These are phyloP conservation scores for Parasarocladium wereldwijsianum DNA, from an alignment of 2,329 filamentous ascomycete species.

Conservation along the genomic window DNA sequence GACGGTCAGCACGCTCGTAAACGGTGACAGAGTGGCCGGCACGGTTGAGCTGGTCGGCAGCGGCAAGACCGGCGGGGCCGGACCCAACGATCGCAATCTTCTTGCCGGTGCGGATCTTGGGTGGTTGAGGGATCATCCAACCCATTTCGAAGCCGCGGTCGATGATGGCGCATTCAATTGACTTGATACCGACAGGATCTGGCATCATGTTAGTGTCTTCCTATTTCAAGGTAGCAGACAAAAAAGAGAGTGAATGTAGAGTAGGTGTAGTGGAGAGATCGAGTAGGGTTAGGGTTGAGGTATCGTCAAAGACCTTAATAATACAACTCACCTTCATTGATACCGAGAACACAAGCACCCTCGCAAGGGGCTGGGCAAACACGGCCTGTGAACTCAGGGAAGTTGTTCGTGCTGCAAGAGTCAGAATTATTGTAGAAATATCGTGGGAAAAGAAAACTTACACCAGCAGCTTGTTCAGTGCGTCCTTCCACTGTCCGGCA, in stretches of 20 bases:
- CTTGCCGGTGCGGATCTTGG: conserved; percentile 72
- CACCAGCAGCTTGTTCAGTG: conserved; percentile 80
- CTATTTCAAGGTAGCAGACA: too few relatives aligned
- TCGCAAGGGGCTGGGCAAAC: conserved; percentile 95
- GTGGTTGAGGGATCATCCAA: conserved; percentile 82
- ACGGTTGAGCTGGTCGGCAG: conserved; percentile 87
- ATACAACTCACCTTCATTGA: too few relatives aligned
- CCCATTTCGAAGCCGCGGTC: conserved; percentile 96
- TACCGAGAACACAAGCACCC: conserved; percentile 87
- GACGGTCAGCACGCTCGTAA: conserved; percentile 82
- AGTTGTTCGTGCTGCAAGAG: conserved; percentile 97
- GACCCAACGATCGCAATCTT: conserved; percentile 81
- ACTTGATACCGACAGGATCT: conserved; percentile 97
- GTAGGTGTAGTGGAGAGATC: too few relatives aligned
- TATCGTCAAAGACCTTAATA: too few relatives aligned
- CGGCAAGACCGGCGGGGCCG: conserved; percentile 78
- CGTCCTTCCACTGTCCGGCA: conserved; percentile 44
- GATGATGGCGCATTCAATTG: conserved; percentile 94
- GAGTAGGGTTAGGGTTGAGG: too few relatives aligned
- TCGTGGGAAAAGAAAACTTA: not conserved
- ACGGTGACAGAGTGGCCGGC: conserved; percentile 80
- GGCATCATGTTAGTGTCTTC: too few relatives aligned
- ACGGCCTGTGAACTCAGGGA: conserved; percentile 94
- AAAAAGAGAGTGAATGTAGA: too few relatives aligned
- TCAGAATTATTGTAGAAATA: too few relatives aligned